phyloP scores from a whole-genome alignment of 1,284 basidiomycete genomes.

The Ceratobasidium sp. region DNA sequence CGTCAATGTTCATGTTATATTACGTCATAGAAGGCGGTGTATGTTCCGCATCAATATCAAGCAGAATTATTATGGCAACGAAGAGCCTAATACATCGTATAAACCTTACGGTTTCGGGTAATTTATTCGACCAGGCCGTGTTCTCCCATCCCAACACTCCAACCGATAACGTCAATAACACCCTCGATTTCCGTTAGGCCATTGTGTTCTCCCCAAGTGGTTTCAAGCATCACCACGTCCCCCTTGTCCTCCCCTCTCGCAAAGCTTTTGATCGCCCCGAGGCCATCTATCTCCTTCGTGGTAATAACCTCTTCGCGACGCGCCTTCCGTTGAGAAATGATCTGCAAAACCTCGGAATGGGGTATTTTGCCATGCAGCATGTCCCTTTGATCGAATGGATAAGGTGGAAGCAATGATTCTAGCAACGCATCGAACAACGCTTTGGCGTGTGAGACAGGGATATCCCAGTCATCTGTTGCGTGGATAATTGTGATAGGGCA shows the following conservation, averaged over 20 bases:
- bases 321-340: conserved; percentile 57
- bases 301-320: conserved; percentile 64
- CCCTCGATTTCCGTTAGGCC: conserved; percentile 77
- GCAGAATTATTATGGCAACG: too few relatives aligned
- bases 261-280: conserved; percentile 73
- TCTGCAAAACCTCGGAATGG: conserved; percentile 50
- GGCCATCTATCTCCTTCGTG: conserved; percentile 64
- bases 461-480: conserved; percentile 84
- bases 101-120: too few relatives aligned
- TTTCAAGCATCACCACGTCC: conserved; percentile 71
- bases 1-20: too few relatives aligned
- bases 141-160: conserved; percentile 33
- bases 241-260: conserved; percentile 59
- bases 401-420: conserved; percentile 70
- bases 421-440: conserved; percentile 78
- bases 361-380: conserved; percentile 5
- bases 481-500: conserved; percentile 83
- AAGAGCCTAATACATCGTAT: too few relatives aligned
- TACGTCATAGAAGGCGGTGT: too few relatives aligned
- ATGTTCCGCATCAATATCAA: too few relatives aligned
- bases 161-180: conserved; percentile 74
- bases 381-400: conserved; percentile 56
- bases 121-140: too few relatives aligned
- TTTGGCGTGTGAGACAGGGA: conserved; percentile 82
- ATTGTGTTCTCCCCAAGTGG: conserved; percentile 74